Conservation (phyloP, 345 rosid species). For the Anacardium occidentale region DNA sequence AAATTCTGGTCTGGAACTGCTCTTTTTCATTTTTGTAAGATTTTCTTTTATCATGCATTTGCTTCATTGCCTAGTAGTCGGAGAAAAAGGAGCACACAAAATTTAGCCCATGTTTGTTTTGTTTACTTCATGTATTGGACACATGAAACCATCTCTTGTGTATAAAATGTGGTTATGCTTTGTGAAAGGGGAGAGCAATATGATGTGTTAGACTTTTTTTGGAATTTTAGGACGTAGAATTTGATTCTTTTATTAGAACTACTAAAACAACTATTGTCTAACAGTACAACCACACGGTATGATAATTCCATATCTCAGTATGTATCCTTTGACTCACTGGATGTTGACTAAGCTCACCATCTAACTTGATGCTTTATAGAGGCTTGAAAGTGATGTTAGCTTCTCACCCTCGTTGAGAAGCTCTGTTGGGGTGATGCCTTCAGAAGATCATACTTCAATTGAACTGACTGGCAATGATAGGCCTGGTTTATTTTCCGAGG, state of each 20-base stretch:
- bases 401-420: constrained; percentile 53
- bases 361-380: constrained; percentile 40
- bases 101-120: background rate
- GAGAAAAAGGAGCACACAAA: background rate
- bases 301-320: background rate
- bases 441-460: constrained; percentile 74
- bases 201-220: background rate
- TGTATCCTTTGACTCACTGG: background rate
- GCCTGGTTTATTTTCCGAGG: constrained; percentile 88
- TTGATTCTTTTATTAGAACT: background rate
- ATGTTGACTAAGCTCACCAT: background rate
- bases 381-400: constrained; percentile 70
- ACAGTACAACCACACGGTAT: background rate
- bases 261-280: background rate
- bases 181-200: too few species aligned
- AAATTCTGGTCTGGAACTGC: background rate
- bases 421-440: constrained; percentile 75
- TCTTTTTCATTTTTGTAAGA: background rate
- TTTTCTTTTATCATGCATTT: background rate
- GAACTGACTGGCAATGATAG: constrained; percentile 85
- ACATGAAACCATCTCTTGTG: background rate
- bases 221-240: background rate
- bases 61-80: background rate
- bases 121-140: background rate
- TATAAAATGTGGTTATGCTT: background rate